Evolutionary conservation across 345 rosid genomes (phyloP), one percentile per base, ranked within the genome.

Genomic region (Heritiera fomes): DNA sequence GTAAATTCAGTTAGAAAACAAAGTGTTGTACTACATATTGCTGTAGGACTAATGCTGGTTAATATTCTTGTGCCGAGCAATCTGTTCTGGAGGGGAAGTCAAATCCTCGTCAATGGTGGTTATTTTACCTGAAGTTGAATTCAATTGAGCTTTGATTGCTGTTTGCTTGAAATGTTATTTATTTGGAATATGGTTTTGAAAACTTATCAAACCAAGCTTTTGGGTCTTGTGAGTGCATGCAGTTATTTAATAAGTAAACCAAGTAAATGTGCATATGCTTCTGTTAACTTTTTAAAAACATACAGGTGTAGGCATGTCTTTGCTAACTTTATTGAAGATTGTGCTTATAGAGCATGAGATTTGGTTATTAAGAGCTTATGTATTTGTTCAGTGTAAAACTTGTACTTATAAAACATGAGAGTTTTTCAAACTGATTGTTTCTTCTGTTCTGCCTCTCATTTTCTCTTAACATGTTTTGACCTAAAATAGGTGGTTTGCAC

Each of bases 401-500:
- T 59, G 23, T 40, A 20, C 28, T 40, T 46, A 8, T 2, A 11
- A 20, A 40, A 17, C 11, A 9, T 12, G 20, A 20, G 47, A 20
- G 17, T 41, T 66, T 43, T 63, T n/a, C 23, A 62, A 20, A 17
- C 58, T 23, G 17, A 50, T 71, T 17, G 7, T 17, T 72, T 55
- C 38, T 38, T 77, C 7, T 55, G 12, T 76, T 49, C 61, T 34
- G 32, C 2, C 23, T 17, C 70, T 79, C 38, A 79, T 70, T 40
- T 53, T 79, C 23, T 49, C 8, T 59, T 20, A 50, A 60, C 20
- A 30, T 68, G 12, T n/a, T 43, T 49, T 59, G 49, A 59, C 28
- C 55, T 30, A 8, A 8, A 41, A 68, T 71, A 91, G 96, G 96
- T 91, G 75, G 83, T 90, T 71, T 91, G 96, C 84, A 89, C 93